Evolutionary conservation across 169 alveolate species (phyloP), one percentile per base, ranked within the genome.

Genomic region (Cryptosporidium ubiquitum): DNA sequence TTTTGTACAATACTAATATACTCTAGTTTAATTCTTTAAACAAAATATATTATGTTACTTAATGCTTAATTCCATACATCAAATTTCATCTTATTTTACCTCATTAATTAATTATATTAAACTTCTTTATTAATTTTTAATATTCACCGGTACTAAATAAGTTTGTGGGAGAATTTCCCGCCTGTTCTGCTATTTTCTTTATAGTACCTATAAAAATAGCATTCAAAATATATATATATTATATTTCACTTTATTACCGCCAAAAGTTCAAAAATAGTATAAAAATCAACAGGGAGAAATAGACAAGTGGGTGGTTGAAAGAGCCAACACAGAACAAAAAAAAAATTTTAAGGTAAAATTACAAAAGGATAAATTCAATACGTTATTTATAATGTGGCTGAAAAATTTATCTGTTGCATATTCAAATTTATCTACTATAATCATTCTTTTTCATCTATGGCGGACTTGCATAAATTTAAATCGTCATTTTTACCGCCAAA

Each of bases 91-190:
- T 55, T 55, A 55, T 14, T 7, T 7, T 55, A 55, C 10, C 29
- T 55, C 35, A 55, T 55, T 55, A 55, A 55, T 55, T 55, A 55
- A 23, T 55, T 55, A 55, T 55, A 55, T 55, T 55, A 55, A 14
- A 47, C 16, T 52, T 52, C 64, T 52, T 55, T 55, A 55, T 55
- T 55, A 10, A 55, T n/a, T 55, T 55, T 55, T 55, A 55, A 55
- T 55, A 55, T 55, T 55, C 66, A 0, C 66, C 66, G 66, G 66
- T 55, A 55, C 66, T 55, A 55, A 55, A 20, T 55, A 16, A 20
- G 1, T 55, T 55, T 55, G 66, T 55, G 66, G 66, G 66, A 55
- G 35, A 7, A 7, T 55, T 55, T 55, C 35, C 66, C 66, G 66
- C 66, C 37, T 23, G 9, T 42, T n/a, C 37, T 23, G 35, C 35